Conservation (phyloP, 2,329 filamentous ascomycete species). For the Ophioceras dolichostomum region DNA sequence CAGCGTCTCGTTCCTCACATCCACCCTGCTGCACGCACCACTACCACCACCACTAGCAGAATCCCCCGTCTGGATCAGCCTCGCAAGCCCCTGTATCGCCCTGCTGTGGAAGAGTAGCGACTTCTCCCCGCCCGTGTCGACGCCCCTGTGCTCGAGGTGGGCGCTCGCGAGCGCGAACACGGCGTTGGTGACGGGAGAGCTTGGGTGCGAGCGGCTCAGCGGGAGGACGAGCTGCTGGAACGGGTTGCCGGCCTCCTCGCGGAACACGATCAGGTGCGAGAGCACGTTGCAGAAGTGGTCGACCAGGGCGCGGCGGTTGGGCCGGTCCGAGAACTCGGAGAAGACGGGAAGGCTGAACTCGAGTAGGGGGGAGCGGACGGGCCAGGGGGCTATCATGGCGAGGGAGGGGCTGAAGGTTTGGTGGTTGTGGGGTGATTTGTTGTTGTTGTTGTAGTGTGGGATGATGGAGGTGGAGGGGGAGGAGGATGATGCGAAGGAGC, state of each 20-base stretch:
- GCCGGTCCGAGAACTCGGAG: slow-evolving; percentile 41
- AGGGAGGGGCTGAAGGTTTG: slow-evolving; percentile 18
- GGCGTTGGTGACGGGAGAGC: slow-evolving; percentile 60
- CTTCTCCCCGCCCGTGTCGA: slow-evolving; percentile 34
- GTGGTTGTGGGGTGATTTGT: not conserved
- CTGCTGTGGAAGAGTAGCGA: slow-evolving; percentile 47
- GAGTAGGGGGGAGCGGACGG: slow-evolving; percentile 26
- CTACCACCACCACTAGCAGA: no score
- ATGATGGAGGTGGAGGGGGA: not conserved
- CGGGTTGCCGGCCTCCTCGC: slow-evolving; percentile 49
- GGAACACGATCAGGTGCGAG: slow-evolving; percentile 52
- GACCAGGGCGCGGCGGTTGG: slow-evolving; percentile 41
- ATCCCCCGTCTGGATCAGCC: slow-evolving; percentile 37
- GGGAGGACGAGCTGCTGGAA: slow-evolving; percentile 53
- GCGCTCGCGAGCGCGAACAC: slow-evolving; percentile 76
- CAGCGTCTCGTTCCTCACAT: slow-evolving; percentile 46
- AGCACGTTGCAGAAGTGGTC: slow-evolving; percentile 53
- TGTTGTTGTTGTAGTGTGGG: not conserved
- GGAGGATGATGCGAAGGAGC: not conserved
- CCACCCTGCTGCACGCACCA: slow-evolving; percentile 26
- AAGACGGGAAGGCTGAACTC: slow-evolving; percentile 42
- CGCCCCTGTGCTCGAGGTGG: slow-evolving; percentile 59
- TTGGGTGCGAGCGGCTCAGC: slow-evolving; percentile 25
- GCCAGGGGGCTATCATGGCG: slow-evolving; percentile 27
- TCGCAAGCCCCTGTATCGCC: slow-evolving; percentile 44